phyloP scores from a whole-genome alignment of 768 basidiomycete species.

The Suillus subaureus region DNA sequence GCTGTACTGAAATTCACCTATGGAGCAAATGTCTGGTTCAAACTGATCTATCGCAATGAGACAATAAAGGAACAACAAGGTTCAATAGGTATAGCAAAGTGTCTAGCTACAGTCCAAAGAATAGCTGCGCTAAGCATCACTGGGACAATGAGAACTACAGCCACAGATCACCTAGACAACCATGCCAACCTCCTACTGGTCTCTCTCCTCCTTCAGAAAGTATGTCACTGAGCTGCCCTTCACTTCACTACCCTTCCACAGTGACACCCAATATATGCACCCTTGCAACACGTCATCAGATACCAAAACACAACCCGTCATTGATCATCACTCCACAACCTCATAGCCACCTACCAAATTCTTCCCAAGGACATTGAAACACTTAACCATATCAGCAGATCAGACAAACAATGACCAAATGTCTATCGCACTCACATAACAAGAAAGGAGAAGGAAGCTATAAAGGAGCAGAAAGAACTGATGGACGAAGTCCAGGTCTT shows the following conservation, averaged over 20 bases:
- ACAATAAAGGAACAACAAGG: neutral
- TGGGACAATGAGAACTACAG: slow-evolving; percentile 8
- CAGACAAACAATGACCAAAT: neutral
- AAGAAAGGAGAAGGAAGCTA: neutral
- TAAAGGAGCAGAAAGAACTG: neutral
- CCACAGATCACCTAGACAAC: slow-evolving; percentile 14
- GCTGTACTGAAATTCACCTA: slow-evolving; percentile 28
- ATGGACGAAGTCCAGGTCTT: neutral
- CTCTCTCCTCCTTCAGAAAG: neutral
- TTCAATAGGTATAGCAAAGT: neutral
- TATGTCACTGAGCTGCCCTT: neutral
- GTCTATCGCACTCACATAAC: neutral
- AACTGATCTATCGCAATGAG: neutral
- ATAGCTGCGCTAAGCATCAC: slow-evolving; percentile 5
- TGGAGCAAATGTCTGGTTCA: slow-evolving; percentile 22
- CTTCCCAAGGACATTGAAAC: slow-evolving; percentile 1
- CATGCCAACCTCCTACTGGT: slow-evolving; percentile 15
- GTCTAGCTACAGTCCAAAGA: slow-evolving; percentile 18
- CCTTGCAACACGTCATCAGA: neutral
- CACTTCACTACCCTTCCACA: slow-evolving; percentile 15
- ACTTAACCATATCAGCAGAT: neutral
- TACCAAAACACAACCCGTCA: neutral
- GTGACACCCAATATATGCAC: slow-evolving; percentile 2
- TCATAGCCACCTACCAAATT: slow-evolving; percentile 8
- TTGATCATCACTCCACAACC: slow-evolving; percentile 17